phyloP scores from a whole-genome alignment of 2,329 filamentous ascomycete species.

The Stachybotrys chartarum region DNA sequence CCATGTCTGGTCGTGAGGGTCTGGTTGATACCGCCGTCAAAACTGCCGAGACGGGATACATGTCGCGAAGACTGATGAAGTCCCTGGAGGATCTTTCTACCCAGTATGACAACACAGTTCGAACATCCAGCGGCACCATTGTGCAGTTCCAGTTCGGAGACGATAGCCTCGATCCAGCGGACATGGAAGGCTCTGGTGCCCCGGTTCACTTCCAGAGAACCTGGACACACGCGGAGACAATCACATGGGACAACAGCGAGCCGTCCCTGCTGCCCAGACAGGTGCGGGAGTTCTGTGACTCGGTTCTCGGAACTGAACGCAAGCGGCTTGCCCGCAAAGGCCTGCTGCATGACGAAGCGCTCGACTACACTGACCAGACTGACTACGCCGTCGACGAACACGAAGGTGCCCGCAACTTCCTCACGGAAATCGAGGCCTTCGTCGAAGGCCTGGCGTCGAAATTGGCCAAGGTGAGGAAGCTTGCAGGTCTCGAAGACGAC shows the following conservation, averaged over 20 bases:
- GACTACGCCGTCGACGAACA: slow-evolving; percentile 67
- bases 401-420: slow-evolving; percentile 77
- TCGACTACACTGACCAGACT: slow-evolving; percentile 63
- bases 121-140: slow-evolving; percentile 80
- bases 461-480: slow-evolving; percentile 45
- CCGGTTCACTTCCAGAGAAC: slow-evolving; percentile 90
- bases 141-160: slow-evolving; percentile 98
- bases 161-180: slow-evolving; percentile 88
- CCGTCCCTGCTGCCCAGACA: slow-evolving; percentile 65
- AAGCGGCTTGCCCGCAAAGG: slow-evolving; percentile 54
- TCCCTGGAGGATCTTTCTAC: slow-evolving; percentile 91
- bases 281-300: slow-evolving; percentile 60
- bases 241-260: slow-evolving; percentile 75
- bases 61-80: slow-evolving; percentile 98
- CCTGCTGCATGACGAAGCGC: slow-evolving; percentile 51
- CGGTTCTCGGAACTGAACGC: slow-evolving; percentile 61
- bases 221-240: slow-evolving; percentile 70
- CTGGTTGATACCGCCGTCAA: slow-evolving; percentile 98
- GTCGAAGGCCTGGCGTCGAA: slow-evolving; percentile 56
- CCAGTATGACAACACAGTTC: slow-evolving; percentile 89
- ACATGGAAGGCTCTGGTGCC: slow-evolving; percentile 92
- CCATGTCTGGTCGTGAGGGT: slow-evolving; percentile 96
- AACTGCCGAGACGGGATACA: slow-evolving; percentile 97
- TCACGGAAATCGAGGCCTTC: slow-evolving; percentile 70
- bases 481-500: slow-evolving; percentile 39